Evolutionary conservation across 2,329 filamentous ascomycete genomes (phyloP), one percentile per base, ranked within the genome.

Genomic region (Pseudocercospora cruenta): DNA sequence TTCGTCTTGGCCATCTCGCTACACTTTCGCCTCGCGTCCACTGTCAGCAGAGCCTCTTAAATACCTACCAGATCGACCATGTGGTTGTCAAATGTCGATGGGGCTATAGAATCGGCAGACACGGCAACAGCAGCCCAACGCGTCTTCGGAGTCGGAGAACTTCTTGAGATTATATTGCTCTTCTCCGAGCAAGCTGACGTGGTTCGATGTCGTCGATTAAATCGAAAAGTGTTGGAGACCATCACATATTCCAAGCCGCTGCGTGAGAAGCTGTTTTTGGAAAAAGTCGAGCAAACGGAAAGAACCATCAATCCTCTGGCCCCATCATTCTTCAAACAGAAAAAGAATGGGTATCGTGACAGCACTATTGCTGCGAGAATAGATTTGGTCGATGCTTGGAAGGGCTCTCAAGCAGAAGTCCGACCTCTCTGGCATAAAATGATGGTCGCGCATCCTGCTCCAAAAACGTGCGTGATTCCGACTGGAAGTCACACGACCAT

Each of bases 381-480:
- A 21, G 65, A 71, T 47, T 49, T 71, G n/a, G 49, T 66, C 14
- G 62, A 69, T 24, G 57, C 68, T 2, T 71, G 70, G 70, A 45
- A 63, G 14, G 58, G 62, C 4, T 65, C 66, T 4, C 33, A 60
- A 14, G 45, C 53, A 6, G 65, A 69, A 16, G 33, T 65, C n/a
- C 60, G 55, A 21, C 67, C 69, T 9, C 43, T 68, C 0, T 71
- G 69, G 67, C 58, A 68, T 33, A 54, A 58, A 1, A 71, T 71
- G 70, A 58, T 67, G 12, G 60, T 71, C 2, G 62, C 65, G 3
- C 63, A 69, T 31, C 69, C 67, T 8, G 66, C 69, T 10, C 66
- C 68, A 2, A 71, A 68, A 28, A 70, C 66, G 9, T 71, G 68
- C 12, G 67, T 69, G 24, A 71, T 71, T 19, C 68, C 70, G 1